Base-by-base conservation (phyloP, 352 stramenopile genomes). In the Thraustochytrium striatum region DNA sequence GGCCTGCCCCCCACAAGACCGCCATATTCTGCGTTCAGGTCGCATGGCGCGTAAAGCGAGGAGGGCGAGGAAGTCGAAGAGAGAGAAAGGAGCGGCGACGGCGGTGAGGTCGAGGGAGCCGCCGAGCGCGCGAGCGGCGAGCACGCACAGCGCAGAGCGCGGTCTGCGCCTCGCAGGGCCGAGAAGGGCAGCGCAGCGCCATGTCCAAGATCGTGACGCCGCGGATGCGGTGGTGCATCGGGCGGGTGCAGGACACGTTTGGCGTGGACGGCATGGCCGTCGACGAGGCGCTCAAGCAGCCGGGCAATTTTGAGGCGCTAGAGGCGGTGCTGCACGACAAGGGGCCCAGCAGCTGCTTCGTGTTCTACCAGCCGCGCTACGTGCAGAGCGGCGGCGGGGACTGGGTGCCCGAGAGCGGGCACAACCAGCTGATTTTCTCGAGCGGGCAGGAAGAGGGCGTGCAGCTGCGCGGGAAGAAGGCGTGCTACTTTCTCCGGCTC, bases 171-270 rank as follows among this genome's bases (percentile, higher is more conserved):
- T n/a, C n/a, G n/a, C n/a, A n/a, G n/a, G n/a, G n/a, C n/a, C n/a
- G n/a, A n/a, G n/a, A n/a, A n/a, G n/a, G n/a, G n/a, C n/a, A n/a
- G n/a, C n/a, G n/a, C n/a, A n/a, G n/a, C n/a, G n/a, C n/a, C n/a
- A 75, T 43, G 50, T 75, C 65, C n/a, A 30, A 38, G 0, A 75
- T 75, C 50, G 65, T 75, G 30, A 75, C 65, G 35, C 52, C 65
- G 65, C 65, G 65, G 30, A 75, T 75, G 65, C 65, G 65, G 16
- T 75, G 65, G 65, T 75, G 65, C 50, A 75, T 75, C 25, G 65
- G 44, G 1, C 65, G 65, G 19, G 68, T 75, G 30, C 65, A 75
- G 65, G 65, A 75, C 1, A 75, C 65, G 11, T 75, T 75, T 41
- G 50, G 35, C n/a, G 25, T 75, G 8, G 65, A 75, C 9, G 52